phyloP scores from a whole-genome alignment of 805 yeast species.

The Candida tallmaniae region DNA sequence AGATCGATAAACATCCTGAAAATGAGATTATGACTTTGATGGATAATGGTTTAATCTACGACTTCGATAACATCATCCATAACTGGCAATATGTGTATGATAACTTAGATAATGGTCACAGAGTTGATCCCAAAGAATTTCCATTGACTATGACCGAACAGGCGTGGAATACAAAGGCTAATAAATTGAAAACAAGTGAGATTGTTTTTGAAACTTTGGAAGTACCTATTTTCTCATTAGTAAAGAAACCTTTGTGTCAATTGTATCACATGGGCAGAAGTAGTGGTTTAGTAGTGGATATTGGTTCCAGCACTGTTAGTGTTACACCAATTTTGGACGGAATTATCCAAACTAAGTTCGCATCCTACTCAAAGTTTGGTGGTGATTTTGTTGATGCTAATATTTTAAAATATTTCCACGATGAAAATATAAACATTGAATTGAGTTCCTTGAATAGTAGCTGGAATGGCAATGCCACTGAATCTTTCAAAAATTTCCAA shows the following conservation, averaged over 20 bases:
- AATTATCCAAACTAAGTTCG: slow-evolving; percentile 59
- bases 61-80: slow-evolving; percentile 65
- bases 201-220: slow-evolving; percentile 69
- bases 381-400: slow-evolving; percentile 81
- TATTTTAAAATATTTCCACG: slow-evolving; percentile 44
- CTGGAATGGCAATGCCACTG: slow-evolving; percentile 14
- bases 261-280: slow-evolving; percentile 75
- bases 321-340: slow-evolving; percentile 82
- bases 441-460: background rate
- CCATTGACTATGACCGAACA: slow-evolving; percentile 67
- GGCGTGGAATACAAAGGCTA: slow-evolving; percentile 62
- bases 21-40: slow-evolving; percentile 55
- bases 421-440: slow-evolving; percentile 2
- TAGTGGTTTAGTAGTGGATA: slow-evolving; percentile 74
- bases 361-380: slow-evolving; percentile 65
- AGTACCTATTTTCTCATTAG: slow-evolving; percentile 73
- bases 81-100: slow-evolving; percentile 66
- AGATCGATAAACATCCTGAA: slow-evolving; percentile 39
- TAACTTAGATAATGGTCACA: slow-evolving; percentile 36
- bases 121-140: slow-evolving; percentile 51
- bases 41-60: slow-evolving; percentile 61
- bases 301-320: slow-evolving; percentile 65
- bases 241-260: slow-evolving; percentile 73
- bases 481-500: slow-evolving; percentile 34
- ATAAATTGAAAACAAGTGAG: slow-evolving; percentile 55